phyloP scores from a whole-genome alignment of 1,139 yeast genomes.

The Diutina catenulata region DNA sequence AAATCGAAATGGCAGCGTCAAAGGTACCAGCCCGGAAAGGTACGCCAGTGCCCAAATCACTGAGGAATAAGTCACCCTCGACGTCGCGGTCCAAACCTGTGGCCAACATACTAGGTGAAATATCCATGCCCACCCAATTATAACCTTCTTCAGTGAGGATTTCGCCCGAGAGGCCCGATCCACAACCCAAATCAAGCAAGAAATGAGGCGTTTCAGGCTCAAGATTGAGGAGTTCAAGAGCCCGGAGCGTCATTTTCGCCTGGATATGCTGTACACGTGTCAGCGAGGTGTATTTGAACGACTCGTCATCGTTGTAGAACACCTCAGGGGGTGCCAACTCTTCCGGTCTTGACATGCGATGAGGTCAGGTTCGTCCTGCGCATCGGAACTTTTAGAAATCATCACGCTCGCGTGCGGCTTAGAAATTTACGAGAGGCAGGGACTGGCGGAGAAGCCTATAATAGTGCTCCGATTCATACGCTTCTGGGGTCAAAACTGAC shows the following conservation, averaged over 20 bases:
- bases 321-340: slow-evolving; percentile 96
- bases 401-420: too few species aligned
- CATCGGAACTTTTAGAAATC: neutral
- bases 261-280: slow-evolving; percentile 97
- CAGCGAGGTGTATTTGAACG: slow-evolving; percentile 79
- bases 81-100: slow-evolving; percentile 86
- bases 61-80: slow-evolving; percentile 84
- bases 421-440: too few species aligned
- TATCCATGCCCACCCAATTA: slow-evolving; percentile 94
- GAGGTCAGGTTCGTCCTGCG: neutral
- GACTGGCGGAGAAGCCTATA: too few species aligned
- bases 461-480: too few species aligned
- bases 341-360: slow-evolving; percentile 87
- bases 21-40: slow-evolving; percentile 95
- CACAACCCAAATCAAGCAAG: slow-evolving; percentile 90
- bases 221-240: slow-evolving; percentile 74
- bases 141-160: slow-evolving; percentile 90
- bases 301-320: slow-evolving; percentile 83
- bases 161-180: slow-evolving; percentile 93
- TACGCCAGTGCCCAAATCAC: slow-evolving; percentile 89
- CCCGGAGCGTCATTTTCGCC: slow-evolving; percentile 93
- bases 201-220: slow-evolving; percentile 53
- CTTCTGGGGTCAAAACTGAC: too few species aligned
- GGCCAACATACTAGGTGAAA: slow-evolving; percentile 91
- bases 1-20: slow-evolving; percentile 92